A percentile compares a stretch with the other conserved stretches of the same genome.
Evolutionary conservation across 2,329 filamentous ascomycete genomes (phyloP).

Genomic region (Trichoderma citrinoviride): DNA sequence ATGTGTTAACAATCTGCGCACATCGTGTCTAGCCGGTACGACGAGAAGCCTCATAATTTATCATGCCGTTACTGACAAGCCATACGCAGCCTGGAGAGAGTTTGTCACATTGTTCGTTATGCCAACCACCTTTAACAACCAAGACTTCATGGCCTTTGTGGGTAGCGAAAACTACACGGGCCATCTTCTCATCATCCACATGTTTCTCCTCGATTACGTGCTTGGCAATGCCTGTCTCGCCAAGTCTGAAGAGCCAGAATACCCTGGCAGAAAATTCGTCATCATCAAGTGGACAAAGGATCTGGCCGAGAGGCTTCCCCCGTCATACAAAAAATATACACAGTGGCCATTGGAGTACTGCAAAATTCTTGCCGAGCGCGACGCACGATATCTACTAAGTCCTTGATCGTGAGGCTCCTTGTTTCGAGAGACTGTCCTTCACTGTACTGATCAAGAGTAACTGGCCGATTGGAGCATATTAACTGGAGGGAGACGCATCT

Average conservation of each 20-base stretch:
- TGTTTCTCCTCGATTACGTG: constrained; percentile 36
- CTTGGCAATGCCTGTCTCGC: constrained; percentile 27
- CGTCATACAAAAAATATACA: constrained; percentile 23
- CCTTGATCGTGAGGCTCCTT: constrained; percentile 25
- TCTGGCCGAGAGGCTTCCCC: constrained; percentile 26
- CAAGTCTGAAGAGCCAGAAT: constrained; percentile 25
- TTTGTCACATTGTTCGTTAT: constrained; percentile 28
- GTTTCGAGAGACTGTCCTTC: too few relatives aligned
- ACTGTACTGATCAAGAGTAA: constrained; percentile 17
- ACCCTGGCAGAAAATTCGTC: constrained; percentile 28
- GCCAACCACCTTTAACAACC: constrained; percentile 27
- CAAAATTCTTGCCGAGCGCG: constrained; percentile 24
- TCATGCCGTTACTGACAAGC: not conserved
- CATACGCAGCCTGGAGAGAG: constrained; percentile 26
- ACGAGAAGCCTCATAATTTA: not conserved
- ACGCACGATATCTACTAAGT: constrained; percentile 30
- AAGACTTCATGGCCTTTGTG: constrained; percentile 35
- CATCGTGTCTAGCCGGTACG: constrained; percentile 27
- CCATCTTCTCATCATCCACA: constrained; percentile 39
- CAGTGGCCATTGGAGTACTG: constrained; percentile 29
- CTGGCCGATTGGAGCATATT: too few relatives aligned
- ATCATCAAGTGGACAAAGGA: constrained; percentile 29
- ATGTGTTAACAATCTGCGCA: constrained; percentile 21
- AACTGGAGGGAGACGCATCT: too few relatives aligned
- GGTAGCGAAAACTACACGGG: constrained; percentile 32